Evolutionary conservation across 2,329 filamentous ascomycete species (phyloP), one percentile per base, ranked within the genome.

Genomic region (Knufia petricola): DNA sequence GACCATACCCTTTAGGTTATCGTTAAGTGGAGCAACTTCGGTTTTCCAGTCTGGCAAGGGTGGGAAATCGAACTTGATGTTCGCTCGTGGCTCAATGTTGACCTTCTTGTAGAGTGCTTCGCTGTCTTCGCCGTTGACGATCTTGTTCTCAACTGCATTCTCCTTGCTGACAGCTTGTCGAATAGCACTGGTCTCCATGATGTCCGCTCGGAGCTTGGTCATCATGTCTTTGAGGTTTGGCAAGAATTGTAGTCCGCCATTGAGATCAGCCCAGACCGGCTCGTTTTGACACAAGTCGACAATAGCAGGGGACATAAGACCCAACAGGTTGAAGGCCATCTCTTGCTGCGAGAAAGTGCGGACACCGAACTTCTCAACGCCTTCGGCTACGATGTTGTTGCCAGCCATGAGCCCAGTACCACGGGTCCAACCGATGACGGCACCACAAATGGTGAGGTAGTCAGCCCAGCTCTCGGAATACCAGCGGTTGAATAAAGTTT

Each of bases 271-370:
- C 69, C 92, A 96, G 51, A 98, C 88, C 9, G 92, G 94, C 71
- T 96, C 87, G 38, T 79, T 75, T 72, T 98, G 92, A 76, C 92
- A 98, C 37, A 98, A 79, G 64, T 98, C 88, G 58, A 95, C 89
- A 60, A 98, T 86, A 23, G 83, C 78, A 31, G 92, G 89, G 1
- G 89, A 85, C 92, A 98, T 95, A 46, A 98, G 79, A 58, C 92
- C 90, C 38, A 98, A 79, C 57, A 98, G 71, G 70, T 98, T 98
- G 77, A 98, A 98, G 13, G 92, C 92, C 92, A 98, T 98, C 69
- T 98, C 92, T 66, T 95, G 88, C 71, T 96, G 92, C 8, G 90
- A 96, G 76, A 98, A 98, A 3, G 92, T 98, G 60, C 92, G 88
- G 21, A 96, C 92, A 61, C 92, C 92, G 58, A 94, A 92, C 60